These are phyloP conservation scores for Isatis tinctoria DNA, from an alignment of 345 rosid species.

Conservation along the genomic window DNA sequence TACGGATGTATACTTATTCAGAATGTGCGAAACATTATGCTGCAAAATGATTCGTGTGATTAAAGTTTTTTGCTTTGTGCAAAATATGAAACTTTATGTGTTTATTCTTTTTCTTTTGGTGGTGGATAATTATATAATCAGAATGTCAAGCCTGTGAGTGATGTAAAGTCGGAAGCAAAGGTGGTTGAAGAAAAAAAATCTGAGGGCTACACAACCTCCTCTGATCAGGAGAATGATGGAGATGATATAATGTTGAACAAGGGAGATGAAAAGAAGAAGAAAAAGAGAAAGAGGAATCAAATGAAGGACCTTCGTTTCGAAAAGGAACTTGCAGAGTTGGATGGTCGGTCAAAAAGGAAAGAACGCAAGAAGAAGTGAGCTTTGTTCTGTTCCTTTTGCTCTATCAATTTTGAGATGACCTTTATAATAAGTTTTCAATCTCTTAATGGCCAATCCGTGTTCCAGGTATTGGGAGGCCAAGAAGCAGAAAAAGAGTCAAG, in stretches of 20 bases:
- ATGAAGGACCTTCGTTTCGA: conserved; percentile 67
- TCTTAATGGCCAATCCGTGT: not conserved
- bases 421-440: not conserved
- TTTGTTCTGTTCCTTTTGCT: not conserved
- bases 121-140: not conserved
- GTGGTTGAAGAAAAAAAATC: conserved; percentile 21
- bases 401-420: not conserved
- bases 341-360: conserved; percentile 41
- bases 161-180: conserved; percentile 7
- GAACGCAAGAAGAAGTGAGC: conserved; percentile 70
- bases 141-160: conserved; percentile 15
- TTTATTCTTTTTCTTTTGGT: not conserved
- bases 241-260: conserved; percentile 19
- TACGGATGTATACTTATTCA: not conserved
- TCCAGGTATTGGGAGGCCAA: conserved; percentile 68
- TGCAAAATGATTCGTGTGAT: not conserved
- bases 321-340: conserved; percentile 30
- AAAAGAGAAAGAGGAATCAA: conserved; percentile 66
- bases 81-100: not conserved
- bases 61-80: not conserved
- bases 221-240: conserved; percentile 24
- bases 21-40: not conserved
- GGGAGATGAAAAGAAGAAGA: conserved; percentile 46
- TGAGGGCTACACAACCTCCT: conserved; percentile 2
- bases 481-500: conserved; percentile 58